Percentiles rank a stretch among this genome's conserved stretches.
phyloP scores from a whole-genome alignment of 306 rosid genomes.

The Acacia crassicarpa region DNA sequence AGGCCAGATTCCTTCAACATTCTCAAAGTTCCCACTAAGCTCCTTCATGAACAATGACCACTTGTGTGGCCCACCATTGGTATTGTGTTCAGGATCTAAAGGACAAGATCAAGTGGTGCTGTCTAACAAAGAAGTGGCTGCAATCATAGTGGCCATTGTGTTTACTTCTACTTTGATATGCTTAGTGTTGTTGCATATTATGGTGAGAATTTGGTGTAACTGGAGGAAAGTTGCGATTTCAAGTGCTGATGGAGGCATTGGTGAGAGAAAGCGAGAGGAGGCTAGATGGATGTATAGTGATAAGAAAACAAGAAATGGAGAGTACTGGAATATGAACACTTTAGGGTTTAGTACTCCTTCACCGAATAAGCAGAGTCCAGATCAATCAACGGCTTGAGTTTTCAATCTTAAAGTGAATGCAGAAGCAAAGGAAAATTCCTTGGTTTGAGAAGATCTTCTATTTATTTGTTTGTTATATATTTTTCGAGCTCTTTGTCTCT shows the following conservation, averaged over 20 bases:
- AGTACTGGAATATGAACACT: slow-evolving; percentile 80
- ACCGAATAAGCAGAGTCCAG: slow-evolving; percentile 58
- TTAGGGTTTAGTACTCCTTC: slow-evolving; percentile 50
- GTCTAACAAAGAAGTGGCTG: slow-evolving; percentile 60
- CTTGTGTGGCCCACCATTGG: slow-evolving; percentile 74
- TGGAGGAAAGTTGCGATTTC: slow-evolving; percentile 81
- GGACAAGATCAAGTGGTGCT: slow-evolving; percentile 42
- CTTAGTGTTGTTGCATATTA: slow-evolving; percentile 63
- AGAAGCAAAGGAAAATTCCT: slow-evolving; percentile 37
- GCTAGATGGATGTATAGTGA: slow-evolving; percentile 45
- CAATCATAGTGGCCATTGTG: slow-evolving; percentile 74
- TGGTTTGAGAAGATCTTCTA: background rate
- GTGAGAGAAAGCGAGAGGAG: slow-evolving; percentile 39
- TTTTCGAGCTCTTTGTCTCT: background rate
- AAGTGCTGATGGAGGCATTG: slow-evolving; percentile 50
- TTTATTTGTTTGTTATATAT: background rate
- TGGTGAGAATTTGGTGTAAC: slow-evolving; percentile 91
- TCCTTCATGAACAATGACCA: slow-evolving; percentile 67
- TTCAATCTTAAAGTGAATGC: slow-evolving; percentile 53
- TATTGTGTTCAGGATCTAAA: slow-evolving; percentile 50
- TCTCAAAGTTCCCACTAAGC: slow-evolving; percentile 68
- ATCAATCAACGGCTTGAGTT: slow-evolving; percentile 39
- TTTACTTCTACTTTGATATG: slow-evolving; percentile 75
- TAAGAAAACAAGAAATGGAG: slow-evolving; percentile 57
- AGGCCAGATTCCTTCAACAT: slow-evolving; percentile 71